Conservation (phyloP, 1,284 basidiomycete genomes). For the Porogramme epimiltina region DNA sequence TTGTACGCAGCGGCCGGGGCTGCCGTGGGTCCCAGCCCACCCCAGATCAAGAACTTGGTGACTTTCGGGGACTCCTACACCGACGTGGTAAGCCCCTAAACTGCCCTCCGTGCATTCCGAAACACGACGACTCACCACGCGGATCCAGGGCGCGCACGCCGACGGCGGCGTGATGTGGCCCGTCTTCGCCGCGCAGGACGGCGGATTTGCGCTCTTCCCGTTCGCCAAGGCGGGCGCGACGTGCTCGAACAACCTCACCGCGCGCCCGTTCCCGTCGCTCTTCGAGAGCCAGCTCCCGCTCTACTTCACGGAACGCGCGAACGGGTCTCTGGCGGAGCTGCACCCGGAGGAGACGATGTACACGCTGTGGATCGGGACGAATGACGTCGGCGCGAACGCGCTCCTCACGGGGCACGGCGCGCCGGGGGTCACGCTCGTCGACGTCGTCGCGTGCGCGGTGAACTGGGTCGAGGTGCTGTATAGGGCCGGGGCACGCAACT, state of each 20-base stretch:
- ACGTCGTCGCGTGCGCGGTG: slow-evolving; percentile 43
- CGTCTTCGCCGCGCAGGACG: slow-evolving; percentile 42
- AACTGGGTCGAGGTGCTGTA: slow-evolving; percentile 43
- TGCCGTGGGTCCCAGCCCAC: slow-evolving; percentile 24
- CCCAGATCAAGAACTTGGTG: slow-evolving; percentile 44
- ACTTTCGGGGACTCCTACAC: slow-evolving; percentile 52
- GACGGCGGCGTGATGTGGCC: slow-evolving; percentile 47
- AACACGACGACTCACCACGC: neutral
- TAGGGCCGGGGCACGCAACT: slow-evolving; percentile 44
- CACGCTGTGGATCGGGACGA: slow-evolving; percentile 54
- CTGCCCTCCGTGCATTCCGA: neutral
- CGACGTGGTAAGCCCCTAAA: slow-evolving; percentile 33
- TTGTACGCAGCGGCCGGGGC: neutral
- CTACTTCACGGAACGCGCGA: slow-evolving; percentile 34
- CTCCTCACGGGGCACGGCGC: slow-evolving; percentile 40
- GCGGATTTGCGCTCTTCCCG: slow-evolving; percentile 39
- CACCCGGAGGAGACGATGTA: slow-evolving; percentile 42
- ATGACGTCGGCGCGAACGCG: slow-evolving; percentile 42
- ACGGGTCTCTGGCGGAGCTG: slow-evolving; percentile 28
- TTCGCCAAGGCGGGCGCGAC: slow-evolving; percentile 46
- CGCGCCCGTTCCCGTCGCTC: slow-evolving; percentile 39
- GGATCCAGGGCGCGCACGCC: slow-evolving; percentile 23
- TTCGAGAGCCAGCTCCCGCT: slow-evolving; percentile 40
- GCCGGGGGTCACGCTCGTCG: slow-evolving; percentile 42
- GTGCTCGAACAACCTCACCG: slow-evolving; percentile 45